Percentiles rank a stretch among this genome's conserved stretches.
phyloP scores from a whole-genome alignment of 2,329 filamentous ascomycete genomes.

The Penicillium nordicum region DNA sequence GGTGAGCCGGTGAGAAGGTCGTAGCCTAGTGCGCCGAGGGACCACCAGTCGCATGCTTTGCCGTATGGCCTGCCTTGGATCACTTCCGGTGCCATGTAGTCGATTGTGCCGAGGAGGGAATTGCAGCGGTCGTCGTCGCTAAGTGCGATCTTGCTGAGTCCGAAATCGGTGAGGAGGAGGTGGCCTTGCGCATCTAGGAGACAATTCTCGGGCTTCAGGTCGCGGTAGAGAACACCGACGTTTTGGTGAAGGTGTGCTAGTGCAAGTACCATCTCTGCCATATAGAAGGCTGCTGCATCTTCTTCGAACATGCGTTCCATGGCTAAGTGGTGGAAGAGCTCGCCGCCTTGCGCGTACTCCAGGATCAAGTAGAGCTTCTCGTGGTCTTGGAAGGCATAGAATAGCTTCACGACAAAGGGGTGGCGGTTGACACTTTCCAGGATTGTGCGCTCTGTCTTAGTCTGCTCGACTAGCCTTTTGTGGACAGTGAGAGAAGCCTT shows the following conservation, averaged over 20 bases:
- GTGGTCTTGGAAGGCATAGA: constrained; percentile 96
- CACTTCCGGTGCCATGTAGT: constrained; percentile 99
- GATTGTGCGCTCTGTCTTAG: constrained; percentile 92
- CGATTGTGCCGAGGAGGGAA: constrained; percentile 88
- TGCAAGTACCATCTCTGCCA: constrained; percentile 95
- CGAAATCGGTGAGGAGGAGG: constrained; percentile 92
- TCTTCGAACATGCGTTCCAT: constrained; percentile 95
- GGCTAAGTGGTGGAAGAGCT: constrained; percentile 91
- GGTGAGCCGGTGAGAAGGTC: constrained; percentile 90
- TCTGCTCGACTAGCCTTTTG: constrained; percentile 94
- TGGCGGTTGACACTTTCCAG: constrained; percentile 94
- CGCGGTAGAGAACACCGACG: constrained; percentile 91
- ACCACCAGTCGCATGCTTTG: constrained; percentile 98
- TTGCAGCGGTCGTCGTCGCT: constrained; percentile 70
- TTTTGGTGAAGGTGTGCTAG: constrained; percentile 89
- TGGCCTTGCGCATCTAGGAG: constrained; percentile 88
- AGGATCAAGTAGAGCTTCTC: constrained; percentile 97
- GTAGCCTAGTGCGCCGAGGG: constrained; percentile 84
- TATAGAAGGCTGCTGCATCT: constrained; percentile 88
- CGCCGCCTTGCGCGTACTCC: constrained; percentile 94
- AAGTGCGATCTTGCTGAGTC: constrained; percentile 88
- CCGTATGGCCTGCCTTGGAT: constrained; percentile 85
- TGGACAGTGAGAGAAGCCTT: constrained; percentile 94
- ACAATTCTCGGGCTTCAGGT: constrained; percentile 97
- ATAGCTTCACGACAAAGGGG: constrained; percentile 96